Base-by-base conservation (phyloP, 2,329 filamentous ascomycete genomes). In the Fusarium liriodendri region DNA sequence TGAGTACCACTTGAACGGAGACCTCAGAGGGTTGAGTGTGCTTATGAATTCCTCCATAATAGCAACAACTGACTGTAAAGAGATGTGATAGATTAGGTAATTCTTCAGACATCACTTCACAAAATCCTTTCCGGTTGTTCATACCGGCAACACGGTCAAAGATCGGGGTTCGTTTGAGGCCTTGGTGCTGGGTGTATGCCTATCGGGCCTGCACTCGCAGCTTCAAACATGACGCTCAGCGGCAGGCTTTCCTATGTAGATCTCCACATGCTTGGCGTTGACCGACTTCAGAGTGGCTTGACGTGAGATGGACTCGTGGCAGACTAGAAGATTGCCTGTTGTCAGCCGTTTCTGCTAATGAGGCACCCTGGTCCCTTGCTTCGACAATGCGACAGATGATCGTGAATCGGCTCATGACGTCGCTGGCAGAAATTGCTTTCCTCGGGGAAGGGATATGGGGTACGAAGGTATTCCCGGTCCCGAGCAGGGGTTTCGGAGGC, bases 251-350 rank as follows among this genome's bases (percentile, higher is more conserved):
- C 27, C 7, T 54, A 37, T 47, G 47, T 52, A 50, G 22, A 66
- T 52, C 66, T 33, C 67, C 64, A 72, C 70, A 78, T 37, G 37
- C 66, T 69, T 61, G 63, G 67, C 70, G 67, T 58, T 62, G 59
- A 68, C 65, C 66, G 58, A 63, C 54, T 37, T 54, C 57, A 71
- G 60, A 29, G 61, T 64, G 59, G 58, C 33, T 58, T 71, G 67
- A 70, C 67, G 62, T 62, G 54, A 57, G 61, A 62, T 37, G 27
- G 45, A 47, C 60, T 27, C 50, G 61, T 64, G 55, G 55, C 11
- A 50, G n/a, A 55, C 33, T 52, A 45, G 22, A 40, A 71, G 59
- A 27, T 35, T 50, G 40, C 57, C 55, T 65, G 35, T 35, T 52
- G 42, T 33, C 33, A 60, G 33, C 37, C 50, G 52, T 47, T 72